A percentile compares a stretch with the other conserved stretches of the same genome.
phyloP scores from a whole-genome alignment of 495 filamentous ascomycete genomes.

The Penicillium crystallinum region DNA sequence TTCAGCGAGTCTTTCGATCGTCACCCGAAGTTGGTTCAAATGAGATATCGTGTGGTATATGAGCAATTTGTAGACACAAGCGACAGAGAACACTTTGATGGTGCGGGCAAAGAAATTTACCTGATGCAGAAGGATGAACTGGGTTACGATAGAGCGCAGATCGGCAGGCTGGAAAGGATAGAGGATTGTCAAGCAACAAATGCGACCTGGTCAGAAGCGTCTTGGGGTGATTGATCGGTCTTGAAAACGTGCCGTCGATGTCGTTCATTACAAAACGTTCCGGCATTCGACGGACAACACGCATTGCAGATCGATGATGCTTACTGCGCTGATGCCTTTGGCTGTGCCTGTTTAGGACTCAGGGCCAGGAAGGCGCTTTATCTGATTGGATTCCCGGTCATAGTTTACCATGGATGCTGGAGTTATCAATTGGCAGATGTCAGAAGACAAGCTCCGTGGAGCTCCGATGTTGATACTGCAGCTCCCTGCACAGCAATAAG shows the following conservation, averaged over 20 bases:
- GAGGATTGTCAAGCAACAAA: neutral
- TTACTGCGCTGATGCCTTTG: neutral
- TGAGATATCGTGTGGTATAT: neutral
- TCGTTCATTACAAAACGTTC: neutral
- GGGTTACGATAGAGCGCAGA: too few relatives aligned
- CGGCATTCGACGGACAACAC: conserved; percentile 5
- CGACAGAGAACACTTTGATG: too few relatives aligned
- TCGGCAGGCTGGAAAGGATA: too few relatives aligned
- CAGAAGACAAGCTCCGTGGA: neutral
- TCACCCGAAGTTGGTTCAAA: neutral
- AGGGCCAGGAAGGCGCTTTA: neutral
- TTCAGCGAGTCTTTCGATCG: too few relatives aligned
- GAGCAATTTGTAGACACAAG: too few relatives aligned
- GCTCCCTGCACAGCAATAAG: too few relatives aligned
- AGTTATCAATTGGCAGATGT: neutral
- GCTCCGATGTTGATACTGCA: neutral
- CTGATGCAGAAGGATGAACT: neutral
- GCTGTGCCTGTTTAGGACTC: neutral
- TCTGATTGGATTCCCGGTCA: neutral
- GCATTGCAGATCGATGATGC: conserved; percentile 11
- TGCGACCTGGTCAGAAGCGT: neutral
- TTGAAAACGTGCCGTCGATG: neutral
- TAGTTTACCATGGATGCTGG: neutral
- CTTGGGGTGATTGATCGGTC: neutral
- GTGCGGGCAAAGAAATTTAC: neutral